Evolutionary conservation across 768 basidiomycete species (phyloP).

Genomic region (Tulasnella sp.): DNA sequence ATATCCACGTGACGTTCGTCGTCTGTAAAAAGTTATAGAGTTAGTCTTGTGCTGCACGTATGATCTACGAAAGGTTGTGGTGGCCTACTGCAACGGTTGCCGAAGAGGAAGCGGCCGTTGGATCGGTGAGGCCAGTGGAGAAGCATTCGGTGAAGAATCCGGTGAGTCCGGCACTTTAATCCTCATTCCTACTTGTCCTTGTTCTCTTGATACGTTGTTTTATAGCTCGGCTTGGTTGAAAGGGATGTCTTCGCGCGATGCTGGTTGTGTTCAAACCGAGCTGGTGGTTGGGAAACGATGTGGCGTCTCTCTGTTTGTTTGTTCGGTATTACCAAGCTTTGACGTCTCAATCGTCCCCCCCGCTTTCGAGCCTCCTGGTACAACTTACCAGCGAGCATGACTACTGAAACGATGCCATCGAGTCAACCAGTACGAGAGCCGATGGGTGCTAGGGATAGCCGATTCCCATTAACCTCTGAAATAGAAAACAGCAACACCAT

Average conservation of each 20-base stretch:
- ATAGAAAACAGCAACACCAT: background rate
- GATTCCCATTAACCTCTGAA: background rate
- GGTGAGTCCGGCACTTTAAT: constrained; percentile 17
- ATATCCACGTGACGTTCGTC: background rate
- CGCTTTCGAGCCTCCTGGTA: too few relatives aligned
- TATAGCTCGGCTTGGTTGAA: background rate
- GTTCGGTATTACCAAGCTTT: background rate
- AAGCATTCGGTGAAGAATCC: constrained; percentile 10
- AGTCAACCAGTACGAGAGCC: background rate
- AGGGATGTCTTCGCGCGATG: background rate
- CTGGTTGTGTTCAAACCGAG: background rate
- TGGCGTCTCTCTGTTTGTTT: background rate
- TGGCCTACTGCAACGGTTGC: background rate
- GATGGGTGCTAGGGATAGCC: background rate
- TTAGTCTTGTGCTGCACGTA: background rate
- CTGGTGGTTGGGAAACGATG: background rate
- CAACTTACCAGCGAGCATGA: too few relatives aligned
- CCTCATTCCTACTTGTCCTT: background rate
- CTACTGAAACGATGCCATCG: too few relatives aligned
- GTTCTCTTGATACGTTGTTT: background rate
- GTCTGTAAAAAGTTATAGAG: background rate
- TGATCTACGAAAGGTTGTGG: background rate
- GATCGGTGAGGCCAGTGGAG: background rate
- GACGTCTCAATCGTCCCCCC: too few relatives aligned
- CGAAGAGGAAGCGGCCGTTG: background rate